Evolutionary conservation across 1,284 basidiomycete species (phyloP), one percentile per base, ranked within the genome.

Genomic region (Ganoderma boninense): DNA sequence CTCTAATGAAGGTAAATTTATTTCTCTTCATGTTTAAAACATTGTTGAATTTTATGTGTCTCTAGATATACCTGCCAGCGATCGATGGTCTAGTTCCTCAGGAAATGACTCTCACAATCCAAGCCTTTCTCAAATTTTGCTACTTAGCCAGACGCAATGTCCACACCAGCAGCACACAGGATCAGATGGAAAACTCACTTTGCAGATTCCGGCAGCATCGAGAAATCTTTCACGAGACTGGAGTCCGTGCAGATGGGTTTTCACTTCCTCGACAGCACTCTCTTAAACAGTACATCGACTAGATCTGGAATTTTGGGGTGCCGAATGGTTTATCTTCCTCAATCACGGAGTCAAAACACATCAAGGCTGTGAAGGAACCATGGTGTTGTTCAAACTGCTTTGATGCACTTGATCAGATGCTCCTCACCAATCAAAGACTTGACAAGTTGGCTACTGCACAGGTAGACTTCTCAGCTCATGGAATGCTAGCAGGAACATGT

Each of bases 341-440:
- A 0, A 77, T 78, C 23, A 79, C 73, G 2, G 77, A 79, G 64
- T 65, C 72, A 3, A 75, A 74, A 56, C 78, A 79, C 54, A 79
- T 78, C 44, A 68, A 56, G 3, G 77, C 76, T 0, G 76, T 78
- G 62, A 79, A 79, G 66, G 63, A 75, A 35, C 78, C 77, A 0
- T 79, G 75, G 74, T 71, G 75, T 1, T 67, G 71, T 1, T 77
- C 75, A 0, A 79, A 66, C 32, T 64, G 67, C 4, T 65, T 70
- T 44, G 56, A 77, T 4, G 67, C 76, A 0, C 73, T 79, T 3
- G 70, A 69, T 2, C 78, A 79, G 46, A 78, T 79, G 65, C 65
- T 79, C 0, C 62, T 69, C 3, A 77, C 69, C 14, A 79, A 78
- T 40, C 70, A 76, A 26, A 54, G 75, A 0, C 69, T 78, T 1